Base-by-base conservation (phyloP, 2,329 filamentous ascomycete species). In the Aspergillus sp. region DNA sequence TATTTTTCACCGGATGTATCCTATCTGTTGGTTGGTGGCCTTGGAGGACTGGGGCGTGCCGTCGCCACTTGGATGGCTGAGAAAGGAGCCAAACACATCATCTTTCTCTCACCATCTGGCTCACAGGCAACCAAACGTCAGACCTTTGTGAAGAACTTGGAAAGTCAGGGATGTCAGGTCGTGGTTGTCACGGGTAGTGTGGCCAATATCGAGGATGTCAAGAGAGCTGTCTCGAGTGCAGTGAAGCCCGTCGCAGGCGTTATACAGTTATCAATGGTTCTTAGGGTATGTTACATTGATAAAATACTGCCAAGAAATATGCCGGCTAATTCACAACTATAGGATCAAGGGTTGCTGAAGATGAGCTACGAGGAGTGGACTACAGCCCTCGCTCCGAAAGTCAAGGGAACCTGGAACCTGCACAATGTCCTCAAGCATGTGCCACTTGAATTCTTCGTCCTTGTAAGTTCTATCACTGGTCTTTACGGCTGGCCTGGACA, bases 11-110 rank as follows among this genome's bases (percentile, higher is more conserved):
- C 32, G 8, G 13, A 49, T n/a, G 35, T 19, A 13, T 53, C 51
- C 9, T 76, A 74, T 49, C 48, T 76, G 1, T 50, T 76, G 1
- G 57, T 65, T 4, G 74, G 74, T 17, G 73, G 73, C 3, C 60
- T 75, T 17, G 74, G 74, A n/a, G 73, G 72, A 11, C 47, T 76
- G 0, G 73, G 73, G 6, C 63, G 65, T 33, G 47, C 58, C 1
- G 53, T 76, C 0, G 61, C 71, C 4, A 59, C 50, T 1, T 74
- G 68, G 66, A 64, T 76, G 57, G 65, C 66, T 5, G 58, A 64
- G 20, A 57, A 60, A 4, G 72, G 72, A 0, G 73, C 73, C 7
- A 59, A 62, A 0, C 56, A 72, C 44, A 36, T 76, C 1, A 60
- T 72, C 2, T 66, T 70, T 26, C 54, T 75, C 1, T 74, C 71